These are phyloP conservation scores for Spiraea crenata DNA, from an alignment of 331 rosid species.

Conservation along the genomic window DNA sequence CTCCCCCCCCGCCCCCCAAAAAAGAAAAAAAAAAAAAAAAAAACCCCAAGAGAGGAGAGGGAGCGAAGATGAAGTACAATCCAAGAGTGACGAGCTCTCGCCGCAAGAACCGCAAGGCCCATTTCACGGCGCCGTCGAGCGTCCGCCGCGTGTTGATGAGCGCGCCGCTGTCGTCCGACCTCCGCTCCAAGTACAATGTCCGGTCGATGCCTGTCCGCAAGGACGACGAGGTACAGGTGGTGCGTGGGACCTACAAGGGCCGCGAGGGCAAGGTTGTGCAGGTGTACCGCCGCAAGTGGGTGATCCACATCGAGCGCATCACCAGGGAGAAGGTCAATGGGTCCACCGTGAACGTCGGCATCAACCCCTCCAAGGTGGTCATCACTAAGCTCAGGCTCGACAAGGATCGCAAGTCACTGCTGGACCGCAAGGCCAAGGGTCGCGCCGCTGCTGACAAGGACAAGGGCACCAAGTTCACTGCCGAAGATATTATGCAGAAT, in stretches of 20 bases:
- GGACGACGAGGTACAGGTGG: slow-evolving; percentile 90
- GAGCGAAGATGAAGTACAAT: slow-evolving; percentile 82
- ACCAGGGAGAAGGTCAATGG: slow-evolving; percentile 96
- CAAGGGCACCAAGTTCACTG: slow-evolving; percentile 83
- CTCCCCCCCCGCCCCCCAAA: too few species aligned
- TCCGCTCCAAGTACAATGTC: slow-evolving; percentile 80
- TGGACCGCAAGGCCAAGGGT: slow-evolving; percentile 93
- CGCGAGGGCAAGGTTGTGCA: slow-evolving; percentile 92
- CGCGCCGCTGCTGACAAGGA: slow-evolving; percentile 94
- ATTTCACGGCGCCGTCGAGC: slow-evolving; percentile 91
- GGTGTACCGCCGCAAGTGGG: slow-evolving; percentile 93
- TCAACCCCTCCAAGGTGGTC: slow-evolving; percentile 72
- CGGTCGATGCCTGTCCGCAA: slow-evolving; percentile 87
- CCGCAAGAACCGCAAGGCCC: slow-evolving; percentile 95
- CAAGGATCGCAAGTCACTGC: slow-evolving; percentile 85
- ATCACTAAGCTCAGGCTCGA: slow-evolving; percentile 78
- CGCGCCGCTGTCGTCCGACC: slow-evolving; percentile 77
- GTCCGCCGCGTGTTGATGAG: slow-evolving; percentile 89
- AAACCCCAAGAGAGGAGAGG: too few species aligned
- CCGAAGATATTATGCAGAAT: slow-evolving; percentile 86
- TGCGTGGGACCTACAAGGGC: slow-evolving; percentile 82
- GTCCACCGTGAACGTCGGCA: slow-evolving; percentile 86
- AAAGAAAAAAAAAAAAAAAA: too few species aligned
- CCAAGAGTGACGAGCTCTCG: slow-evolving; percentile 87
- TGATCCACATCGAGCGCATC: slow-evolving; percentile 85